A percentile compares a stretch with the other conserved stretches of the same genome.
Evolutionary conservation across 2,329 filamentous ascomycete genomes (phyloP).

Genomic region (Capronia americana): DNA sequence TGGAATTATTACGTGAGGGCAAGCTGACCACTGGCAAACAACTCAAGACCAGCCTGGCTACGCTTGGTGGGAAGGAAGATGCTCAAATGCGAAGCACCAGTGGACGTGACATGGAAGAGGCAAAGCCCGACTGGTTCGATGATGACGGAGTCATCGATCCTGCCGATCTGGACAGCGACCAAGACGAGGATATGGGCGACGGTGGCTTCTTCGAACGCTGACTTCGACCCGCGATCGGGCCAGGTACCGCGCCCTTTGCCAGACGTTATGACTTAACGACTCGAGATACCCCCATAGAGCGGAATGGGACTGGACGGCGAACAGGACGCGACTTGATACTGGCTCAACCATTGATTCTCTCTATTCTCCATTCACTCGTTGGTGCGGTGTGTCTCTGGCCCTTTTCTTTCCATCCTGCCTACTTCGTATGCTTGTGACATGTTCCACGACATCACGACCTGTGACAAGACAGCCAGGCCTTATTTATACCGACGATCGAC

Average conservation of each 20-base stretch:
- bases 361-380: neutral
- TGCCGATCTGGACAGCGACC: conserved; percentile 31
- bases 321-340: neutral
- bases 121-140: conserved; percentile 31
- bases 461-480: conserved; percentile 18
- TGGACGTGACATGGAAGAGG: conserved; percentile 9
- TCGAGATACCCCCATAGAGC: conserved; percentile 27
- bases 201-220: conserved; percentile 50
- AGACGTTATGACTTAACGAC: conserved; percentile 27
- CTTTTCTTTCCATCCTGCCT: conserved; percentile 2
- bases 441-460: conserved; percentile 17
- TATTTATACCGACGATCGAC: conserved; percentile 16
- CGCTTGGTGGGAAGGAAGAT: conserved; percentile 29
- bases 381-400: neutral
- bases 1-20: conserved; percentile 46
- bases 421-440: conserved; percentile 20
- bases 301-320: conserved; percentile 3
- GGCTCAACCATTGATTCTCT: neutral
- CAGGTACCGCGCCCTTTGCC: neutral
- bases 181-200: conserved; percentile 41
- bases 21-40: conserved; percentile 25
- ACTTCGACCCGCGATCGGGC: neutral
- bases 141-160: conserved; percentile 33
- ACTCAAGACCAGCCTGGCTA: conserved; percentile 21
- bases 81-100: conserved; percentile 18